Evolutionary conservation across 148 eudicot genomes (phyloP).

Genomic region (Drosera capensis): DNA sequence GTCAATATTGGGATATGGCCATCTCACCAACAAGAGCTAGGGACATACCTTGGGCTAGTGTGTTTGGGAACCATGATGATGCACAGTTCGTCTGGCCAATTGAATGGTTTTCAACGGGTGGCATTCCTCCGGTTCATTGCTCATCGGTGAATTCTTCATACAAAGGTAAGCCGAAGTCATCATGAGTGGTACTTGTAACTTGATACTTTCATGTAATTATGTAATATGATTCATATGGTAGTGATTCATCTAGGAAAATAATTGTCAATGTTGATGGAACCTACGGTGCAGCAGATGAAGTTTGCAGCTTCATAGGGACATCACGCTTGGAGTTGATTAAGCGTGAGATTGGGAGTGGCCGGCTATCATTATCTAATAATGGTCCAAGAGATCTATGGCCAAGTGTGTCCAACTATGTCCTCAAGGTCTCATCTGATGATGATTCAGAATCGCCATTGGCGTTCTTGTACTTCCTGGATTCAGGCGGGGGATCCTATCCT

Average conservation of each 20-base stretch:
- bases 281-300: conserved; percentile 20
- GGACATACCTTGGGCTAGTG: conserved; percentile 65
- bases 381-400: conserved; percentile 81
- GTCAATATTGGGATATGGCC: conserved; percentile 77
- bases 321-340: conserved; percentile 50
- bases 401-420: conserved; percentile 65
- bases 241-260: background rate
- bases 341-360: conserved; percentile 32
- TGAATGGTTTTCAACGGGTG: conserved; percentile 65
- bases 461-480: conserved; percentile 71
- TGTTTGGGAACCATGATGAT: conserved; percentile 93
- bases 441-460: conserved; percentile 29
- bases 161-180: conserved; percentile 38
- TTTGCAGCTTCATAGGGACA: conserved; percentile 57
- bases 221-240: background rate
- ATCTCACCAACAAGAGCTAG: conserved; percentile 51
- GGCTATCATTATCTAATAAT: conserved; percentile 29
- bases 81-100: conserved; percentile 79
- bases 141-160: conserved; percentile 16
- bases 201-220: background rate
- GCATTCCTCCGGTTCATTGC: conserved; percentile 52
- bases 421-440: conserved; percentile 34
- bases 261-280: background rate
- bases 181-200: background rate
- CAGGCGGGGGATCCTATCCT: conserved; percentile 94